Evolutionary conservation across 495 filamentous ascomycete genomes (phyloP), one percentile per base, ranked within the genome.

Genomic region (Apodospora peruviana): DNA sequence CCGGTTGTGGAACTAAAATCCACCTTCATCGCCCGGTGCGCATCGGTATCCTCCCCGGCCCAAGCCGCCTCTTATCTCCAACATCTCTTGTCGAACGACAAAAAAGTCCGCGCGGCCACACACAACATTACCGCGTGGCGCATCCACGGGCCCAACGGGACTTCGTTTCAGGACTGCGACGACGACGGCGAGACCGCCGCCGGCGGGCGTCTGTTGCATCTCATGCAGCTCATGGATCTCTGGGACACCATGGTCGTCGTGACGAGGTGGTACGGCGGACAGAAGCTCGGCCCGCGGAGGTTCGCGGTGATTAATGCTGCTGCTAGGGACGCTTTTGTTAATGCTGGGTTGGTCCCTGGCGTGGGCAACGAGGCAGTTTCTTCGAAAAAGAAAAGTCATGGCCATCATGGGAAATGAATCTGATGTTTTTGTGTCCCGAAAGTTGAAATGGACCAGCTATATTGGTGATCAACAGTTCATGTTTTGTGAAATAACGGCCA

Each of bases 161-260:
- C 83, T 17, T 75, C 74, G 29, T 86, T 82, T 48, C 88, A 96
- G 63, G 93, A 98, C 67, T 95, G 85, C 60, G 85, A 98, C 56
- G 93, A 97, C 62, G 93, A 98, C 61, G 93, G 93, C 10, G 93
- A 98, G 73, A 87, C 85, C n/a, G 93, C 93, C 19, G 93, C 93
- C 4, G 93, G 93, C 1, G 82, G 85, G 0, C 78, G 93, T 21
- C 58, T 97, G 57, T 71, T 95, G 35, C 87, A 94, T 70, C 69
- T 98, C 40, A 83, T 98, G 83, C 88, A 95, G 73, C 61, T 91
- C 56, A 97, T 96, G 90, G 87, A 90, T 65, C 79, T 94, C 8
- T 95, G 88, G 88, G 80, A 93, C 65, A 81, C 85, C 7, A 81
- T 96, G 63, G 90, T 97, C 1, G 86, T 98, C n/a, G 93, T 98